These are phyloP conservation scores for Plasmodium inui DNA, from an alignment of 169 alveolate species.

Conservation along the genomic window DNA sequence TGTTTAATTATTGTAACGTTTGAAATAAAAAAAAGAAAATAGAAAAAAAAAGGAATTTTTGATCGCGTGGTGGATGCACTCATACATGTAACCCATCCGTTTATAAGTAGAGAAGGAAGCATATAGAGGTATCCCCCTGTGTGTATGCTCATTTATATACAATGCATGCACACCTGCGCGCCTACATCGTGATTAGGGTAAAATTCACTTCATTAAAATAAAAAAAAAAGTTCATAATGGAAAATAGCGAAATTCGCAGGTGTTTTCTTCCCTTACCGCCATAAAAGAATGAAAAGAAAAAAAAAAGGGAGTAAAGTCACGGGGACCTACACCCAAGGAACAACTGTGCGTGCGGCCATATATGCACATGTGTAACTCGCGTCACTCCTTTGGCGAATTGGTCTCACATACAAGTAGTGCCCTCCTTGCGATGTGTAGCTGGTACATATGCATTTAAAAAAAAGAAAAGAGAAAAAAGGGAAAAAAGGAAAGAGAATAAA, in stretches of 20 bases:
- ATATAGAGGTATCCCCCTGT: neutral
- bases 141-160: neutral
- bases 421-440: neutral
- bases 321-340: neutral
- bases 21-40: neutral
- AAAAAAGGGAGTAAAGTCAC: neutral
- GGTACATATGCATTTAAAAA: neutral
- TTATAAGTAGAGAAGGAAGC: neutral
- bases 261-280: neutral
- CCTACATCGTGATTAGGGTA: neutral
- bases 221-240: constrained; percentile 2
- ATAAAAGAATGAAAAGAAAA: neutral
- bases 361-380: neutral
- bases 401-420: neutral
- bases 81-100: neutral
- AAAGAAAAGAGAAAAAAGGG: neutral
- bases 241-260: neutral
- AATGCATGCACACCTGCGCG: neutral
- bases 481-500: neutral
- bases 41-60: neutral
- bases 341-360: neutral
- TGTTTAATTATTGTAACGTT: neutral
- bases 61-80: neutral
- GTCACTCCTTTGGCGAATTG: neutral
- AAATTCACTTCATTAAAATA: neutral